These are phyloP conservation scores for Phascolomyces articulosus DNA, from an alignment of 371 early-diverging fungal genomes.

Conservation along the genomic window DNA sequence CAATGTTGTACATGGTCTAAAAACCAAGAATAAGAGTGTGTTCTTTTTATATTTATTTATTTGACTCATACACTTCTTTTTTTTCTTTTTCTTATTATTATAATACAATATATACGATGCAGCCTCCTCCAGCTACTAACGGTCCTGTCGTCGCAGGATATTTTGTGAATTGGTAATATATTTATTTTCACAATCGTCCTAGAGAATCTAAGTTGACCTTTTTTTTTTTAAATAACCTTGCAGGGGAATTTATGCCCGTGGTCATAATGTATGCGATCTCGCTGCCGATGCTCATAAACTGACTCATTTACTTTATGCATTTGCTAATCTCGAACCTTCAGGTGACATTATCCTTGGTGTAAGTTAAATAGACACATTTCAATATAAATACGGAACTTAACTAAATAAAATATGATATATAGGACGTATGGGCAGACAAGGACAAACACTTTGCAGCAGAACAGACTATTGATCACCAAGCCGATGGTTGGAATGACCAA, in stretches of 20 bases:
- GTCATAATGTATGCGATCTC: constrained; percentile 66
- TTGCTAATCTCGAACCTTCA: constrained; percentile 77
- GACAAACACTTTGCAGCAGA: constrained; percentile 49
- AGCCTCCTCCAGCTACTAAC: constrained; percentile 30
- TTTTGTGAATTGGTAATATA: constrained; percentile 38
- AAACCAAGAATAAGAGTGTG: too few species aligned
- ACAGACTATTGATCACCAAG: constrained; percentile 51
- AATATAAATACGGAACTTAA: not conserved
- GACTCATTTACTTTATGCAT: constrained; percentile 88
- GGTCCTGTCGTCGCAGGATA: constrained; percentile 40
- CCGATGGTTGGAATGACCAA: constrained; percentile 62
- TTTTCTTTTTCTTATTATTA: constrained; percentile 3
- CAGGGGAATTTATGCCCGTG: constrained; percentile 79
- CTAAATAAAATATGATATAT: too few species aligned
- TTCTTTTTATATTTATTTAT: too few species aligned
- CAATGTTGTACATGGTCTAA: too few species aligned
- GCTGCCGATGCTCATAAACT: constrained; percentile 60
- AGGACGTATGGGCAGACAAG: constrained; percentile 53
- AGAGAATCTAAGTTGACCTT: not conserved
- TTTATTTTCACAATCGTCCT: too few species aligned
- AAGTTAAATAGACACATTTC: constrained; percentile 1
- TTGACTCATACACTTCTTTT: not conserved
- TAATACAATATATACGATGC: constrained; percentile 1
- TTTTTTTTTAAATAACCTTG: not conserved
- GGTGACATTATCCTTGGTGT: constrained; percentile 69